Evolutionary conservation across 1,139 yeast genomes (phyloP), one percentile per base, ranked within the genome.

Genomic region (Geotrichum citri-aurantii): DNA sequence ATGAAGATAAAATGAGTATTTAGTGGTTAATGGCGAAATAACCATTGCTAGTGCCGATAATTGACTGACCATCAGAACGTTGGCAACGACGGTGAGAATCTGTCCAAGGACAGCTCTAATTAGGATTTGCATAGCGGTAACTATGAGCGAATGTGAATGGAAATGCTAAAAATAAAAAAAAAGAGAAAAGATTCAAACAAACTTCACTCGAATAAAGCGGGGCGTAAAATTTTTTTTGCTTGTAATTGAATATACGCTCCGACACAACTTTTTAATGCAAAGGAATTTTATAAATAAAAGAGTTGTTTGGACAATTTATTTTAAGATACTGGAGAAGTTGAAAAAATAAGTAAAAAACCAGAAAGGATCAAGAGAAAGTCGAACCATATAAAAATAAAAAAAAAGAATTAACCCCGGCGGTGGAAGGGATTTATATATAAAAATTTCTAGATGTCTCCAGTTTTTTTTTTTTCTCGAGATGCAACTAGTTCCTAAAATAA

Each of bases 11-110:
- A 56, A 47, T 21, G 61, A 55, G 56, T 44, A 48, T 26, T 50
- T 50, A 7, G 61, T 53, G 21, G 57, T 50, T 27, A 59, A 27
- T 10, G 61, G 61, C 19, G 61, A 54, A 26, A 59, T 23, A 37
- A 51, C 33, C 58, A 56, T 50, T 2, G 61, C 48, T 27, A 59
- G 23, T 12, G 56, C 46, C 17, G 52, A 24, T 14, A 59, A 23
- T 48, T 54, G 48, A 23, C 58, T 54, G 4, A 59, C 17, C 37
- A 50, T 50, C 42, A 56, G 54, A 23, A 59, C 14, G 47, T 54
- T 55, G 12, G 57, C 57, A 10, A 47, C 57, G 29, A 51, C 54
- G 1, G 61, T 59, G 48, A 59, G 49, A 48, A 59, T 48, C 26
- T 59, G 61, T n/a, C 56, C 61, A 37, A 51, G 42, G 40, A 56